phyloP scores from a whole-genome alignment of 75 land plant genomes.

The Pseudotsuga menziesii region DNA sequence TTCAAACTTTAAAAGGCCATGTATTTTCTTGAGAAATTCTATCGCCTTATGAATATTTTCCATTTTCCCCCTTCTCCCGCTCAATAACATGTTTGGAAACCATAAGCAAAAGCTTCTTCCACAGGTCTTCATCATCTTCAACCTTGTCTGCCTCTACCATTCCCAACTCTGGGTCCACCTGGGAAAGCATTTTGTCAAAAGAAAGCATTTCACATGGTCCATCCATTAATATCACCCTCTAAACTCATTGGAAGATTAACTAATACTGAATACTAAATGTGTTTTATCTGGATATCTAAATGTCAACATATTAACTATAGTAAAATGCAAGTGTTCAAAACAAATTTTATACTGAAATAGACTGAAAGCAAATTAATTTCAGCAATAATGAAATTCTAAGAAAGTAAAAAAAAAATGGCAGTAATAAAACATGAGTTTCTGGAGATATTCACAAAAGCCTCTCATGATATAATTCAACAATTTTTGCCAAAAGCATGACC shows the following conservation, averaged over 20 bases:
- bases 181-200: conserved; percentile 1
- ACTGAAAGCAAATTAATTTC: neutral
- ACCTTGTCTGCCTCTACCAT: conserved; percentile 98
- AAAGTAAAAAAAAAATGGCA: neutral
- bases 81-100: conserved; percentile 92
- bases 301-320: no score
- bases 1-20: conserved; percentile 95
- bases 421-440: neutral
- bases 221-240: neutral
- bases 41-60: conserved; percentile 95
- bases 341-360: no score
- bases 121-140: conserved; percentile 88
- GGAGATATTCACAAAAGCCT: neutral
- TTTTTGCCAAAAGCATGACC: neutral
- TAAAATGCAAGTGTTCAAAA: no score
- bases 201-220: neutral
- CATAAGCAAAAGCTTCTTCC: conserved; percentile 98
- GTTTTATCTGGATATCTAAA: no score
- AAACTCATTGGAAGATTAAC: neutral
- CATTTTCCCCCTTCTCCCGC: conserved; percentile 79
- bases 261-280: neutral
- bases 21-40: conserved; percentile 93
- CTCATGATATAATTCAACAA: neutral
- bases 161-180: conserved; percentile 96
- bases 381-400: neutral